Percentiles rank a stretch among this genome's conserved stretches.
phyloP scores from a whole-genome alignment of 75 land plant genomes.

The Cunninghamia lanceolata region DNA sequence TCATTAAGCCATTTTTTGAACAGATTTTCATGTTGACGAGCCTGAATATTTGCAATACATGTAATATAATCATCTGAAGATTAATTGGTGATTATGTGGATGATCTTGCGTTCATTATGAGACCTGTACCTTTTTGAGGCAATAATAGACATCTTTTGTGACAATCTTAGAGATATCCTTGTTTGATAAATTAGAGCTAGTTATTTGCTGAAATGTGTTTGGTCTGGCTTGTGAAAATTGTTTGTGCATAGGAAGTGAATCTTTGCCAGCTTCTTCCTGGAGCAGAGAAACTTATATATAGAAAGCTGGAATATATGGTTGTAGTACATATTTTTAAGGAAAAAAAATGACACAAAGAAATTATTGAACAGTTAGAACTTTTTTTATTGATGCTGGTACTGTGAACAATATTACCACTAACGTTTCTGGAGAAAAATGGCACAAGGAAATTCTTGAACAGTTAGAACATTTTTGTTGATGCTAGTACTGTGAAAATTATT shows the following conservation, averaged over 20 bases:
- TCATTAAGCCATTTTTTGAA: not conserved
- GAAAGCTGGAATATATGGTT: not conserved
- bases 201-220: no score
- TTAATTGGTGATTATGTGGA: not conserved
- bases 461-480: no score
- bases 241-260: no score
- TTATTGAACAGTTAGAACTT: not conserved
- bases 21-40: not conserved
- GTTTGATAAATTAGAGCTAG: no score
- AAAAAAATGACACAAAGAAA: no score
- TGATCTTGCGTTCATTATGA: no score
- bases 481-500: not conserved
- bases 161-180: no score
- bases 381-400: not conserved
- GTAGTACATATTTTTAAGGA: not conserved
- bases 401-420: not conserved
- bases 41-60: not conserved
- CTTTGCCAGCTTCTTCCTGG: no score
- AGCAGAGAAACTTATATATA: not conserved
- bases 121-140: not conserved
- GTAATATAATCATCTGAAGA: not conserved
- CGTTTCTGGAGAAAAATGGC: no score
- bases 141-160: no score
- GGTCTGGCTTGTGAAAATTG: no score
- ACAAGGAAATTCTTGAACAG: not conserved